phyloP scores from a whole-genome alignment of 768 basidiomycete genomes.

The Suillus variegatus region DNA sequence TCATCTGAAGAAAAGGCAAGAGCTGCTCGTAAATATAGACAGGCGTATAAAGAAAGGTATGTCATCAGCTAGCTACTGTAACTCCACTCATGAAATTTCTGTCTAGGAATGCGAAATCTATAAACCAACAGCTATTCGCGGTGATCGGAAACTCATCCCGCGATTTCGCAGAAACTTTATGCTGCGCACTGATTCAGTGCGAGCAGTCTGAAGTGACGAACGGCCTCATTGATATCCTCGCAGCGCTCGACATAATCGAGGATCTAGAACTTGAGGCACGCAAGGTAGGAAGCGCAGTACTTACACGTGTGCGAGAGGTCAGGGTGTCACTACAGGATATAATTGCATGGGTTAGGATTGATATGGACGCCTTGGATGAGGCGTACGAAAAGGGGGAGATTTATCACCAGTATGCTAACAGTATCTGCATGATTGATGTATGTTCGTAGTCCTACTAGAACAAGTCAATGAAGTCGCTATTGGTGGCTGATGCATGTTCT shows the following conservation, averaged over 20 bases:
- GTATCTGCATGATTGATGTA: no score
- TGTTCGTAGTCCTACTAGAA: no score
- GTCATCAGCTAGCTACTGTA: not conserved
- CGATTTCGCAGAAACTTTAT: not conserved
- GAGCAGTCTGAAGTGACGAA: not conserved
- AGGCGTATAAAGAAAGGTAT: not conserved
- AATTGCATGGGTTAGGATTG: no score
- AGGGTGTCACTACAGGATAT: no score
- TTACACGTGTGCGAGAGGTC: no score
- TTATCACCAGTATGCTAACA: no score
- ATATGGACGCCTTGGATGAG: no score
- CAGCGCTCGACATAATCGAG: not conserved
- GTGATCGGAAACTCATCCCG: not conserved
- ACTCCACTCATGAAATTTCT: not conserved
- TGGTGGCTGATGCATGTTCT: no score
- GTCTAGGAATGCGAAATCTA: not conserved
- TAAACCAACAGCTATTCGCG: not conserved
- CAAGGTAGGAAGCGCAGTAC: no score
- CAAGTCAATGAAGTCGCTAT: no score
- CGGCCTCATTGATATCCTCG: not conserved
- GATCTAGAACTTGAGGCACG: no score
- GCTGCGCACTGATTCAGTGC: not conserved
- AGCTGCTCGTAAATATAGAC: not conserved
- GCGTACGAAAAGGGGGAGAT: no score
- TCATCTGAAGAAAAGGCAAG: not conserved